Base-by-base conservation (phyloP, 2,329 filamentous ascomycete genomes). In the Lojkania enalia region DNA sequence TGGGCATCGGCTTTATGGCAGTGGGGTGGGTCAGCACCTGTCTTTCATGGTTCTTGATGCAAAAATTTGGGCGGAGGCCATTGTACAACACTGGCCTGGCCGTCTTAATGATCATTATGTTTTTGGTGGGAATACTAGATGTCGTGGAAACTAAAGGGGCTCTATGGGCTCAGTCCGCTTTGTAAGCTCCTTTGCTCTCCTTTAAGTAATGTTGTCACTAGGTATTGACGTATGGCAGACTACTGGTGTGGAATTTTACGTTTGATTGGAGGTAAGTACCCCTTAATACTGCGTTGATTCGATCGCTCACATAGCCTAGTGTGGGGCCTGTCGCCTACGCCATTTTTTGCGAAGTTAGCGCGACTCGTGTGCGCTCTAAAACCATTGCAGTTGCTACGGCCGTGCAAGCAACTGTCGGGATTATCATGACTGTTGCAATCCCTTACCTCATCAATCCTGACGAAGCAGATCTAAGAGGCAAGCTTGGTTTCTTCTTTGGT, bases 271-370 rank as follows among this genome's bases (percentile, higher is more conserved):
- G 54, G 54, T 57, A 44, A 32, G 44, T 29, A 18, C 14, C 7
- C 11, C 15, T 15, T 13, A 1, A 19, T n/a, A n/a, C n/a, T n/a
- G n/a, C n/a, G n/a, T 32, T 12, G 14, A 2, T 3, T 31, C 16
- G 7, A 12, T 12, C 4, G 3, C 14, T 40, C 27, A 51, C 25
- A 12, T 18, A 5, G 12, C 21, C 88, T 35, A 87, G 87, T 0
- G 88, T 95, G 33, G 90, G 90, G 20, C 92, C 90, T 0, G 88
- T 95, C 6, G 89, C 86, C 69, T 95, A 94, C 72, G 91, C 88
- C 0, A 80, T 95, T 11, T 89, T 95, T 5, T 82, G 86, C 3
- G 90, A 95, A 69, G 71, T 95, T 21, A 88, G 87, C 1, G 89
- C 88, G 0, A 82, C 87, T 6, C 81, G 90, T 3, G 78, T 95